Percentiles rank a stretch among this genome's conserved stretches.
Conservation (phyloP, 257 asterid species). For the Solanum bulbocastanum region DNA sequence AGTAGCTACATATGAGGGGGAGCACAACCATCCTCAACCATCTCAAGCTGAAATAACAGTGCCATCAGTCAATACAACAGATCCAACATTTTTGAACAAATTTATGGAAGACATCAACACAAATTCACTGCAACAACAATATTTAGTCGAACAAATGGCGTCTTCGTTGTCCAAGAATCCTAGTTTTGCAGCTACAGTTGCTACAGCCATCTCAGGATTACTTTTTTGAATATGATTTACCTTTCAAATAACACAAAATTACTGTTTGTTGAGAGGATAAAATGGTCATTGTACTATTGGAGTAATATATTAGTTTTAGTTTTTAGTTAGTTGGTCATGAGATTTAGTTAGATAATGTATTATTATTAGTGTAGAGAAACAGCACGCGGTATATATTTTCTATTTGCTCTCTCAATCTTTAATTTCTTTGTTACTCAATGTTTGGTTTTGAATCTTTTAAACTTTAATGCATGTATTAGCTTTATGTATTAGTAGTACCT, state of each 20-base stretch:
- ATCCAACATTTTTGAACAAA: conserved; percentile 11
- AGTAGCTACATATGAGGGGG: conserved; percentile 69
- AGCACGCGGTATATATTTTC: neutral
- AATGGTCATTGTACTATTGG: neutral
- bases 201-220: conserved; percentile 49
- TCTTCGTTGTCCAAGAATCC: conserved; percentile 48
- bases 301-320: neutral
- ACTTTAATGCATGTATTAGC: too few relatives aligned
- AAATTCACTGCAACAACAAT: conserved; percentile 14
- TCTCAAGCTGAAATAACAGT: conserved; percentile 13
- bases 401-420: neutral
- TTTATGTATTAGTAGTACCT: too few relatives aligned
- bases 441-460: too few relatives aligned
- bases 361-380: neutral
- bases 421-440: too few relatives aligned
- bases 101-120: conserved; percentile 9
- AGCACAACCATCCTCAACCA: conserved; percentile 53
- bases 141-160: conserved; percentile 54
- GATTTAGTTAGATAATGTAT: neutral
- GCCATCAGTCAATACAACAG: conserved; percentile 1
- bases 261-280: neutral
- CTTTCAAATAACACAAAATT: neutral
- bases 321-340: neutral
- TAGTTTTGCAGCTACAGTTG: conserved; percentile 58
- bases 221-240: neutral